These are phyloP conservation scores for Brassica balearica DNA, from an alignment of 441 rosid genomes.

Conservation along the genomic window DNA sequence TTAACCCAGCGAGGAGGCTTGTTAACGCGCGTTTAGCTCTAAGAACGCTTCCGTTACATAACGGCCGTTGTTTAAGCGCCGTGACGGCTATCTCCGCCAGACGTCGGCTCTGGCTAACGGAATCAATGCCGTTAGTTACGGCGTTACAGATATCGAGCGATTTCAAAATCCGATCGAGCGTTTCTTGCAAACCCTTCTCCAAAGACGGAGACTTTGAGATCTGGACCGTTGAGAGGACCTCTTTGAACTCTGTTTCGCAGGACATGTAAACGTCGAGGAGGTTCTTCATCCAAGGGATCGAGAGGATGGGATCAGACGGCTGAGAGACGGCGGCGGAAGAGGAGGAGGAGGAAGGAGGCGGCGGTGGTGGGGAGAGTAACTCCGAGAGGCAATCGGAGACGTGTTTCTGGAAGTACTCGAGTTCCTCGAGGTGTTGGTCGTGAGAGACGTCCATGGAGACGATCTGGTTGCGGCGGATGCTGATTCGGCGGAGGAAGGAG, in stretches of 20 bases:
- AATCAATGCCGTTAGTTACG: constrained; percentile 68
- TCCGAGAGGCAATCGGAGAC: constrained; percentile 74
- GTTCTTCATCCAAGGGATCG: constrained; percentile 77
- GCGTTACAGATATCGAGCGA: constrained; percentile 84
- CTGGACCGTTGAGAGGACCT: constrained; percentile 60
- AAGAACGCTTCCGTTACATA: constrained; percentile 74
- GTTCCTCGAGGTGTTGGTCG: constrained; percentile 82
- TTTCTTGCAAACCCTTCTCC: constrained; percentile 70
- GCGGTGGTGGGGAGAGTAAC: constrained; percentile 31
- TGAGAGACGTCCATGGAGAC: constrained; percentile 76
- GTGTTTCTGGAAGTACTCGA: constrained; percentile 75
- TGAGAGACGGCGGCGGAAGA: not conserved
- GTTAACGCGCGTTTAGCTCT: constrained; percentile 79
- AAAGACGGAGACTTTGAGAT: constrained; percentile 72
- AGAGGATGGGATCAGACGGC: constrained; percentile 48
- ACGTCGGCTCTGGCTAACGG: constrained; percentile 62
- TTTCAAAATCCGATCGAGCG: constrained; percentile 80
- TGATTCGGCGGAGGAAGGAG: constrained; percentile 83
- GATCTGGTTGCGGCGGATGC: constrained; percentile 84
- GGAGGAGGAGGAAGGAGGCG: not conserved
- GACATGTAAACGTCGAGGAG: constrained; percentile 78
- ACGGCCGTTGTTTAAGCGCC: constrained; percentile 67
- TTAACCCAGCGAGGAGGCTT: constrained; percentile 48
- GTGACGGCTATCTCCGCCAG: constrained; percentile 78
- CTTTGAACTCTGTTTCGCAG: constrained; percentile 86